These are phyloP conservation scores for Marasmius sp. DNA, from an alignment of 1,284 basidiomycete species.

Conservation along the genomic window DNA sequence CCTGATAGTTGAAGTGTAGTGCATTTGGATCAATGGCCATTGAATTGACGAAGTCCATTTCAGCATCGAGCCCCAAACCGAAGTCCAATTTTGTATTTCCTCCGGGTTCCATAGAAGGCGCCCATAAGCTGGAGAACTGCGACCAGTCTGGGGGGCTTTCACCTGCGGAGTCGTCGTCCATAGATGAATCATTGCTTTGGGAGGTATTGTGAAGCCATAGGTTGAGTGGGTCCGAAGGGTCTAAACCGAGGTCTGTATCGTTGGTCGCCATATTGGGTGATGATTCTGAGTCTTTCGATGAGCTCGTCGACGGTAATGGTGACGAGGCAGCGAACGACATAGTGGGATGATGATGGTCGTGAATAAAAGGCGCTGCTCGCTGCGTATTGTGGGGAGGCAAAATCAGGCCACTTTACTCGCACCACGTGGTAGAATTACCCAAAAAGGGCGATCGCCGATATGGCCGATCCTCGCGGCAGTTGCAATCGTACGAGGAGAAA, in stretches of 20 bases:
- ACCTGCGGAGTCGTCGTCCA: constrained; percentile 31
- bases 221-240: constrained; percentile 54
- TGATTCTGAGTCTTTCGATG: neutral
- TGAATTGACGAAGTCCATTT: constrained; percentile 55
- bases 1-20: constrained; percentile 45
- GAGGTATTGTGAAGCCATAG: constrained; percentile 47
- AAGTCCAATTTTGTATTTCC: constrained; percentile 34
- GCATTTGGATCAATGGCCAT: constrained; percentile 63
- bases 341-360: neutral
- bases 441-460: neutral
- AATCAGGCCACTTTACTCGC: neutral
- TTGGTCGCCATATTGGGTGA: constrained; percentile 12
- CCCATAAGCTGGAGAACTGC: constrained; percentile 47
- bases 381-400: neutral
- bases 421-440: neutral
- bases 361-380: neutral
- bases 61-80: constrained; percentile 26
- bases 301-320: constrained; percentile 1
- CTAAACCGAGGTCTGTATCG: constrained; percentile 43
- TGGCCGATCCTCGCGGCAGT: neutral
- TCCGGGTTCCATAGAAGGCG: constrained; percentile 20
- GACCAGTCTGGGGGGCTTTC: constrained; percentile 49
- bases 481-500: neutral
- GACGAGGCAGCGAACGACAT: constrained; percentile 13
- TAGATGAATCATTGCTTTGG: constrained; percentile 26